Evolutionary conservation across 805 yeast genomes (phyloP).

Genomic region (Wickerhamomyces rabaulensis): DNA sequence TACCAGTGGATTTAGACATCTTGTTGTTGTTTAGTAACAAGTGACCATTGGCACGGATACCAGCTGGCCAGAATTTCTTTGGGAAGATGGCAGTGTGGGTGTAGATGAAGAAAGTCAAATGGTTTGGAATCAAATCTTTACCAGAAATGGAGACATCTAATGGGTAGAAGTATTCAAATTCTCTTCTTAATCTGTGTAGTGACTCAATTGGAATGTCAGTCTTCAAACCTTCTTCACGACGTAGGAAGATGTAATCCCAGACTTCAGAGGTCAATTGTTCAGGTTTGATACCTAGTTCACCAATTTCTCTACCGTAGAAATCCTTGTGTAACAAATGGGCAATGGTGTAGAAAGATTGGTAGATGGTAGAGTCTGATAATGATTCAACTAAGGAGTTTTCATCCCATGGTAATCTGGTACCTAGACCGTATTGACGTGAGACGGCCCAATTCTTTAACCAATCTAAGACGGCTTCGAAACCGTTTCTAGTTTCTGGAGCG

Average conservation of each 20-base stretch:
- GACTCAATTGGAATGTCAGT: slow-evolving; percentile 59
- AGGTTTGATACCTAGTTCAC: slow-evolving; percentile 68
- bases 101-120: slow-evolving; percentile 92
- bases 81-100: slow-evolving; percentile 92
- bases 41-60: slow-evolving; percentile 94
- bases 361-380: slow-evolving; percentile 90
- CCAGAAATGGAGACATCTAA: slow-evolving; percentile 89
- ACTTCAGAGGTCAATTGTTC: slow-evolving; percentile 91
- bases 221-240: slow-evolving; percentile 48
- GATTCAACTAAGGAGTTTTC: slow-evolving; percentile 89
- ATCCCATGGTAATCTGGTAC: slow-evolving; percentile 96
- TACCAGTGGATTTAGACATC: slow-evolving; percentile 98
- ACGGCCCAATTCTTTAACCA: slow-evolving; percentile 99
- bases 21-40: slow-evolving; percentile 91
- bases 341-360: slow-evolving; percentile 92
- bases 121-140: slow-evolving; percentile 96
- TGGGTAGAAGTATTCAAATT: slow-evolving; percentile 96
- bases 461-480: slow-evolving; percentile 88
- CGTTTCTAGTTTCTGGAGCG: slow-evolving; percentile 79
- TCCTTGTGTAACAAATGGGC: slow-evolving; percentile 82
- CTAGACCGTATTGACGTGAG: slow-evolving; percentile 93
- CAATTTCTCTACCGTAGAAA: slow-evolving; percentile 71
- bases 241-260: slow-evolving; percentile 83
- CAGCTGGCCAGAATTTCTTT: slow-evolving; percentile 85
- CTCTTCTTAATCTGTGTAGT: slow-evolving; percentile 76